These are phyloP conservation scores for Castanea crenata DNA, from an alignment of 306 rosid species.

Conservation along the genomic window DNA sequence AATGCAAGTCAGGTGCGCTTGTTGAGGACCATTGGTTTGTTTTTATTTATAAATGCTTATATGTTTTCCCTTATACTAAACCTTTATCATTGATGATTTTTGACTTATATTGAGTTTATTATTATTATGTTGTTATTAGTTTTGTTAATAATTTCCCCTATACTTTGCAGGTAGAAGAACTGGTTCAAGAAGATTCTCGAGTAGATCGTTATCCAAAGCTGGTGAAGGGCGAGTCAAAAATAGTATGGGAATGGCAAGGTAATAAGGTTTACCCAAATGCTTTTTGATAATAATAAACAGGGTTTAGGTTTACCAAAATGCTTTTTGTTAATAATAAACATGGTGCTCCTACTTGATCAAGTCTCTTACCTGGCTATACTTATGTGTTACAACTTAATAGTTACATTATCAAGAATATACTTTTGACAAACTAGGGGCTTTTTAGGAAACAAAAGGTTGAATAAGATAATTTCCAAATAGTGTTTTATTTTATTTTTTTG, in stretches of 20 bases:
- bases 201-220: slow-evolving; percentile 81
- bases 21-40: slow-evolving; percentile 7
- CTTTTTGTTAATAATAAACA: not conserved
- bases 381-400: not conserved
- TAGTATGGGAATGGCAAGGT: slow-evolving; percentile 96
- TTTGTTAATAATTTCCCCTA: slow-evolving; percentile 12
- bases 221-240: slow-evolving; percentile 92
- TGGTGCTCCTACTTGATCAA: slow-evolving; percentile 2
- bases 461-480: not conserved
- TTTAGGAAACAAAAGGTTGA: not conserved
- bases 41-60: not conserved
- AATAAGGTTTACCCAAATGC: not conserved
- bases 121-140: not conserved
- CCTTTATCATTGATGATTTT: slow-evolving; percentile 7
- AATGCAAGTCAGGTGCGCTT: not conserved
- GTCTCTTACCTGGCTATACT: not conserved
- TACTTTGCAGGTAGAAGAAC: slow-evolving; percentile 74
- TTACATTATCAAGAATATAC: not conserved
- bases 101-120: not conserved
- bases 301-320: too few relatives aligned
- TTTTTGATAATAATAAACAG: not conserved
- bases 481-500: not conserved
- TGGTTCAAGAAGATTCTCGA: slow-evolving; percentile 89
- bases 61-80: not conserved
- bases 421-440: not conserved